Percentiles rank a stretch among this genome's conserved stretches.
phyloP scores from a whole-genome alignment of 257 asterid genomes.

The Nicotiana tomentosiformis region DNA sequence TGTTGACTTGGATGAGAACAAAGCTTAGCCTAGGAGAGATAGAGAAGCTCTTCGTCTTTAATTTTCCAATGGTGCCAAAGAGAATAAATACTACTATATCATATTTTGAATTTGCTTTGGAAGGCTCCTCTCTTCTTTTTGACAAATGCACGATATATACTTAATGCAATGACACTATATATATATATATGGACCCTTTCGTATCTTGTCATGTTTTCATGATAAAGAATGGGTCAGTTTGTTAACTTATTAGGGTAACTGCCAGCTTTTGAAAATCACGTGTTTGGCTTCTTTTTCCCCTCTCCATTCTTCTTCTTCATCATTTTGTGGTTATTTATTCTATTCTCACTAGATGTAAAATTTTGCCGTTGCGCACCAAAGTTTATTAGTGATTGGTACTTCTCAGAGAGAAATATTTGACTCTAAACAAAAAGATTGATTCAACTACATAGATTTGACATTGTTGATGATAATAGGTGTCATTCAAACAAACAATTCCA shows the following conservation, averaged over 20 bases:
- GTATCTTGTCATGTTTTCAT: conserved; percentile 6
- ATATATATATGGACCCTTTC: not conserved
- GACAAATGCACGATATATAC: not conserved
- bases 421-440: not conserved
- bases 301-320: not conserved
- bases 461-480: not conserved
- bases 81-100: conserved; percentile 2
- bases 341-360: not conserved
- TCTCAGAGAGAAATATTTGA: not conserved
- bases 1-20: conserved; percentile 1
- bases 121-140: conserved; percentile 3
- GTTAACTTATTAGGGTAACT: not conserved
- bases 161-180: not conserved
- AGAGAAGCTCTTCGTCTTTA: not conserved
- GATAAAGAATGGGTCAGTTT: conserved; percentile 3
- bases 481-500: not conserved
- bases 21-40: not conserved
- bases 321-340: not conserved
- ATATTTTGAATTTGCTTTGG: conserved; percentile 3
- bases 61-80: conserved; percentile 11
- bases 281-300: not conserved
- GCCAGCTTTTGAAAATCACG: conserved; percentile 3
- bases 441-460: not conserved
- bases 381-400: not conserved
- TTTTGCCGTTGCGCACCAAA: not conserved